A percentile compares a stretch with the other conserved stretches of the same genome.
Evolutionary conservation across 805 yeast species (phyloP).

Genomic region (Hanseniaspora mollemarum): DNA sequence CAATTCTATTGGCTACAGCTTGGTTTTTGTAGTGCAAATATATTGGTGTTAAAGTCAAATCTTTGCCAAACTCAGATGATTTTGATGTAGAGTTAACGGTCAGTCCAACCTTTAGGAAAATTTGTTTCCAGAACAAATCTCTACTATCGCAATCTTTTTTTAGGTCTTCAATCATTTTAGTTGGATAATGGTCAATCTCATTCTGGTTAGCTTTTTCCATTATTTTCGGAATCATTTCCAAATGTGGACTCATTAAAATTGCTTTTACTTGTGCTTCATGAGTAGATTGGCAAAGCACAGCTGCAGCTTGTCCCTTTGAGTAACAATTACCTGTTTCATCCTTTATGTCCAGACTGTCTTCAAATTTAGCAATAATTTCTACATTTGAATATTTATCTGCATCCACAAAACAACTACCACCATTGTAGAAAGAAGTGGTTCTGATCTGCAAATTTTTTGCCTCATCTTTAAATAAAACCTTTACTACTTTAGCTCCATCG

Average conservation of each 20-base stretch:
- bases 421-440: conserved; percentile 52
- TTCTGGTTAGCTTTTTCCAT: conserved; percentile 28
- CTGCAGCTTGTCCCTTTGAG: conserved; percentile 47
- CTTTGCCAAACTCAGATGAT: conserved; percentile 45
- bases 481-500: conserved; percentile 56
- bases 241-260: conserved; percentile 75
- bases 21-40: conserved; percentile 28
- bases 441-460: conserved; percentile 17
- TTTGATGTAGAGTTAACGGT: conserved; percentile 47
- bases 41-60: conserved; percentile 41
- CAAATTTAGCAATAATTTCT: conserved; percentile 61
- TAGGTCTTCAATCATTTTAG: conserved; percentile 34
- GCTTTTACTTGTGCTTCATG: conserved; percentile 56
- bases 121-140: conserved; percentile 42
- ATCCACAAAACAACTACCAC: conserved; percentile 79
- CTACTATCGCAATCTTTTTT: conserved; percentile 38
- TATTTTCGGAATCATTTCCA: conserved; percentile 63
- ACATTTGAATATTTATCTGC: conserved; percentile 51
- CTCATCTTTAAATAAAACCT: conserved; percentile 33
- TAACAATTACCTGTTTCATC: conserved; percentile 24
- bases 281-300: conserved; percentile 43
- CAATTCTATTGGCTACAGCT: conserved; percentile 15
- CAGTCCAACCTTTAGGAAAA: conserved; percentile 52
- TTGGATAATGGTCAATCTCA: conserved; percentile 24
- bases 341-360: conserved; percentile 34